phyloP scores from a whole-genome alignment of 2,329 filamentous ascomycete genomes.

The Nannizziopsis barbatae region DNA sequence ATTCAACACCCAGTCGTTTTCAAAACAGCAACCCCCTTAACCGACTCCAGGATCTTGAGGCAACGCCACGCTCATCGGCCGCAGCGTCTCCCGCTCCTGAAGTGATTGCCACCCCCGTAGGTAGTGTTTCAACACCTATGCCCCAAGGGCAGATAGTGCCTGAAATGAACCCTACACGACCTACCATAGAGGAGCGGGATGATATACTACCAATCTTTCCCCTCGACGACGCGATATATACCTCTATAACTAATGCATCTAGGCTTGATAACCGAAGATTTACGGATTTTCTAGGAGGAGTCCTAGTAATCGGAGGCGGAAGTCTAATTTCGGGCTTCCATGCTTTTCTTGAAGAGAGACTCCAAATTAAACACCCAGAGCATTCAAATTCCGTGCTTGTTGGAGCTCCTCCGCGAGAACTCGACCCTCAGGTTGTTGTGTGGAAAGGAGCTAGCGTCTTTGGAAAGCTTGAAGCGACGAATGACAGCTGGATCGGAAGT shows the following conservation, averaged over 20 bases:
- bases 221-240: constrained; percentile 80
- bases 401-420: constrained; percentile 66
- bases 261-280: constrained; percentile 86
- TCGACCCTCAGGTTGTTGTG: constrained; percentile 92
- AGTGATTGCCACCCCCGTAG: constrained; percentile 53
- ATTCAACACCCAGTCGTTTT: constrained; percentile 39
- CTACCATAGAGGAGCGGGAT: constrained; percentile 54
- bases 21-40: constrained; percentile 60
- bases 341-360: constrained; percentile 67
- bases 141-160: constrained; percentile 17
- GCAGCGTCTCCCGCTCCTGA: constrained; percentile 83
- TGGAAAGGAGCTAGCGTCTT: constrained; percentile 99
- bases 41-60: constrained; percentile 57
- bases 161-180: constrained; percentile 14
- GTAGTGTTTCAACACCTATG: constrained; percentile 33
- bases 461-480: constrained; percentile 70
- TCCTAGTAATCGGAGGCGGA: constrained; percentile 83
- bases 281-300: constrained; percentile 75
- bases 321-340: constrained; percentile 71
- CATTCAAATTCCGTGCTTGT: constrained; percentile 57
- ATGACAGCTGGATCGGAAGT: constrained; percentile 87
- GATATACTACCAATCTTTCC: constrained; percentile 69
- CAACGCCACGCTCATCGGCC: constrained; percentile 72
- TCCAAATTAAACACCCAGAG: constrained; percentile 54
- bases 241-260: constrained; percentile 75